phyloP scores from a whole-genome alignment of 495 filamentous ascomycete genomes.

The Aspergillus taichungensis region DNA sequence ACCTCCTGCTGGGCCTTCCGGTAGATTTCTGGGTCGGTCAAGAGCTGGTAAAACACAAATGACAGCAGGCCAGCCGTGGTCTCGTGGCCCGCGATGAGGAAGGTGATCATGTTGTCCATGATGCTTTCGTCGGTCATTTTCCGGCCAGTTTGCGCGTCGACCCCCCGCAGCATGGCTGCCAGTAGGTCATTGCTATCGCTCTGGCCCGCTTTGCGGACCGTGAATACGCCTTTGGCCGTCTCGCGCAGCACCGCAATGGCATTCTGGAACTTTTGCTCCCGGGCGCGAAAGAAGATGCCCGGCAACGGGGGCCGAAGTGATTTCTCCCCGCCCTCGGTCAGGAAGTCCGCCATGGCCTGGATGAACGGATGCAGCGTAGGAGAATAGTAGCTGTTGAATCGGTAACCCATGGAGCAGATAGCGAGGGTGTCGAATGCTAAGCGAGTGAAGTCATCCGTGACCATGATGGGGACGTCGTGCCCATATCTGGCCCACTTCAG shows the following conservation, averaged over 20 bases:
- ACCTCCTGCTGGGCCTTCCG: slow-evolving; percentile 57
- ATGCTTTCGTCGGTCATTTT: slow-evolving; percentile 52
- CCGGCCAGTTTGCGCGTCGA: slow-evolving; percentile 57
- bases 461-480: slow-evolving; percentile 43
- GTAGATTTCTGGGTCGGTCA: slow-evolving; percentile 52
- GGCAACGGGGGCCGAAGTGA: slow-evolving; percentile 42
- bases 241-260: slow-evolving; percentile 50
- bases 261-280: slow-evolving; percentile 46
- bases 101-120: slow-evolving; percentile 63
- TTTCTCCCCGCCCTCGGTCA: slow-evolving; percentile 46
- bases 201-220: slow-evolving; percentile 47
- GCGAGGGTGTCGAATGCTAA: slow-evolving; percentile 66
- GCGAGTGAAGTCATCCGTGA: slow-evolving; percentile 66
- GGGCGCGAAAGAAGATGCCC: slow-evolving; percentile 37
- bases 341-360: slow-evolving; percentile 50
- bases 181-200: slow-evolving; percentile 59
- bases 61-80: slow-evolving; percentile 56
- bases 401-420: slow-evolving; percentile 62
- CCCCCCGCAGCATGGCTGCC: slow-evolving; percentile 60
- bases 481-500: slow-evolving; percentile 70
- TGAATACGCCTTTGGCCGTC: slow-evolving; percentile 49
- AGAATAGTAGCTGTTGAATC: slow-evolving; percentile 69
- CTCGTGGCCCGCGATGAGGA: slow-evolving; percentile 65
- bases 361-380: slow-evolving; percentile 61
- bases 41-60: slow-evolving; percentile 49